These are phyloP conservation scores for Fomitopsis betulina DNA, from an alignment of 1,284 basidiomycete species.

Conservation along the genomic window DNA sequence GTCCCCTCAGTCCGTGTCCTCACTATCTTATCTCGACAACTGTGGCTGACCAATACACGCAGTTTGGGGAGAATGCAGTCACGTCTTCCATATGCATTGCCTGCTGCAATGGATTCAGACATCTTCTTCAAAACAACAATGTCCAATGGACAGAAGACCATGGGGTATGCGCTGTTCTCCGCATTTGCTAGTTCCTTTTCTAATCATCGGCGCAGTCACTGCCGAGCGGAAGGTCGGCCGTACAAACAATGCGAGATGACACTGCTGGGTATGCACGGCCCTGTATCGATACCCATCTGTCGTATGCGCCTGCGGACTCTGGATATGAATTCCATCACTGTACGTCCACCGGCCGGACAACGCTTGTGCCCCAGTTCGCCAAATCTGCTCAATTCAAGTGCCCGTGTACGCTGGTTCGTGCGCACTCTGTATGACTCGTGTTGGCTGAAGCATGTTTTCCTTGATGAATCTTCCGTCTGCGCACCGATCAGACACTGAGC, in stretches of 20 bases:
- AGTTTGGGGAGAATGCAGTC: constrained; percentile 96
- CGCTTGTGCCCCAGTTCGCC: background rate
- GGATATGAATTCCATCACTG: background rate
- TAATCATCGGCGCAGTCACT: constrained; percentile 23
- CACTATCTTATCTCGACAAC: background rate
- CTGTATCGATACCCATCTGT: constrained; percentile 13
- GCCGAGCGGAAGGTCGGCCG: constrained; percentile 31
- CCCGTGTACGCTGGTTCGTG: constrained; percentile 33
- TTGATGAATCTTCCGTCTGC: constrained; percentile 54
- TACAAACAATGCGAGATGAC: constrained; percentile 6
- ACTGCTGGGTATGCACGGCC: background rate
- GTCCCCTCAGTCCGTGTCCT: constrained; percentile 77
- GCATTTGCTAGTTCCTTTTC: background rate
- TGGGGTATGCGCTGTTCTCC: constrained; percentile 67
- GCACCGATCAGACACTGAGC: background rate
- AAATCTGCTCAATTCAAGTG: background rate
- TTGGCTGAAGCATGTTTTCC: constrained; percentile 52
- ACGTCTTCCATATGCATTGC: constrained; percentile 95
- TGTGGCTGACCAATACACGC: constrained; percentile 1
- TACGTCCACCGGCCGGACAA: too few species aligned
- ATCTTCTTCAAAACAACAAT: constrained; percentile 82
- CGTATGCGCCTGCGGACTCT: background rate
- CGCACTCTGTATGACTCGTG: constrained; percentile 46
- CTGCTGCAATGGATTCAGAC: constrained; percentile 92
- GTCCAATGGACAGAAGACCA: constrained; percentile 88